Percentiles rank a stretch among this genome's conserved stretches.
Evolutionary conservation across 2,329 filamentous ascomycete species (phyloP).

Genomic region (Pseudogymnoascus sp.): DNA sequence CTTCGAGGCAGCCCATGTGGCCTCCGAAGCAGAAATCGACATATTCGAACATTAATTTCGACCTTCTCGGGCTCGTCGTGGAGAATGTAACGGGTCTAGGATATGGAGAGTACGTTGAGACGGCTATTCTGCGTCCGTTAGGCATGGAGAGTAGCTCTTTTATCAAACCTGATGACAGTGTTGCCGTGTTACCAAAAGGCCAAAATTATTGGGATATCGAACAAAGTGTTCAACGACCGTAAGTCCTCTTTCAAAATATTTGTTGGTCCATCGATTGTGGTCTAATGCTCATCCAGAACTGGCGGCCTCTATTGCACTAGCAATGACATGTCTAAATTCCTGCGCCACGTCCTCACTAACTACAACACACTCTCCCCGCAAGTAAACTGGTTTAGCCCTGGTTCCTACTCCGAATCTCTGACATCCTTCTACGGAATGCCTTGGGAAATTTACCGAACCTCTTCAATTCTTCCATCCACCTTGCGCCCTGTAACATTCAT

Average conservation of each 20-base stretch:
- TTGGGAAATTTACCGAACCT: slow-evolving; percentile 38
- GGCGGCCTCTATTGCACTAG: background rate
- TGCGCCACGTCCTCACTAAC: slow-evolving; percentile 34
- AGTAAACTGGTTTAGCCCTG: slow-evolving; percentile 33
- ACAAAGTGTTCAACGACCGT: slow-evolving; percentile 33
- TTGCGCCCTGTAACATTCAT: slow-evolving; percentile 33
- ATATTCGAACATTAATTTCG: slow-evolving; percentile 26
- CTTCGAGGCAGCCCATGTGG: slow-evolving; percentile 16
- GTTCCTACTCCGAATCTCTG: slow-evolving; percentile 29
- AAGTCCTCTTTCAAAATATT: background rate
- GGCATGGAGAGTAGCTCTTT: background rate
- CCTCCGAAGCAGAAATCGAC: slow-evolving; percentile 21
- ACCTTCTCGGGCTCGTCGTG: slow-evolving; percentile 23
- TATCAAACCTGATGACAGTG: slow-evolving; percentile 13
- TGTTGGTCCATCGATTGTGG: background rate
- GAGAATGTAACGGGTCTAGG: slow-evolving; percentile 21
- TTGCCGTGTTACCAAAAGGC: slow-evolving; percentile 19
- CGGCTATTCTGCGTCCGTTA: background rate
- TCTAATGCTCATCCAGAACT: background rate
- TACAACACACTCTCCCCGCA: slow-evolving; percentile 31
- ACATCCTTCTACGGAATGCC: slow-evolving; percentile 38
- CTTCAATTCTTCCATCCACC: slow-evolving; percentile 30
- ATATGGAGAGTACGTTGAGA: slow-evolving; percentile 17
- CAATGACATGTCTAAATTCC: slow-evolving; percentile 35
- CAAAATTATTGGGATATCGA: slow-evolving; percentile 32